These are phyloP conservation scores for Globisporangium canariense DNA, from an alignment of 352 stramenopile species.

Conservation along the genomic window DNA sequence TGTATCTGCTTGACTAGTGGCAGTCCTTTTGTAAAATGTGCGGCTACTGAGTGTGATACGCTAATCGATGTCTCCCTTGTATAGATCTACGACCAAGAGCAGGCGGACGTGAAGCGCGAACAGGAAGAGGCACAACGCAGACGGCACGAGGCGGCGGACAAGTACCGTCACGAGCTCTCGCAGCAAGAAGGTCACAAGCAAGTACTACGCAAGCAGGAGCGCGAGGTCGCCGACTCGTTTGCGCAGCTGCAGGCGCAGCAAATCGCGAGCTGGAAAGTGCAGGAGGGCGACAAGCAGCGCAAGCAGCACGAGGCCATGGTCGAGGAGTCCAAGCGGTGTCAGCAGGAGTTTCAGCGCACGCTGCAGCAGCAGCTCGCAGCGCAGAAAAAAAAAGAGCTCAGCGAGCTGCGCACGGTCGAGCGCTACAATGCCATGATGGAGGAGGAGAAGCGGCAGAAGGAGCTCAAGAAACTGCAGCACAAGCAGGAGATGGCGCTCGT, in stretches of 20 bases:
- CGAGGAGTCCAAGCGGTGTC: constrained; percentile 38
- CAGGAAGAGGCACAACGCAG: constrained; percentile 41
- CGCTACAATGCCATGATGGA: constrained; percentile 40
- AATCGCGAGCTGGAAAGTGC: constrained; percentile 36
- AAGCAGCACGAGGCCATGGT: constrained; percentile 28
- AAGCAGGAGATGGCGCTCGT: constrained; percentile 42
- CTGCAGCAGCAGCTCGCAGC: constrained; percentile 31
- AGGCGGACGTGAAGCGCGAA: constrained; percentile 48
- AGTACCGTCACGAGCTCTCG: constrained; percentile 38
- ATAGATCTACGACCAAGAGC: constrained; percentile 60
- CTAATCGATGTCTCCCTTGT: background rate
- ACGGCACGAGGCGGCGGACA: constrained; percentile 31
- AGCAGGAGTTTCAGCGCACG: constrained; percentile 39
- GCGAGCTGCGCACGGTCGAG: constrained; percentile 42
- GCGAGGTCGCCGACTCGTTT: constrained; percentile 31
- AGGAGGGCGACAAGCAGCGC: constrained; percentile 33
- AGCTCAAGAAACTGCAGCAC: constrained; percentile 40
- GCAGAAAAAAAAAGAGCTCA: constrained; percentile 37
- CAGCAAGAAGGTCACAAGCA: constrained; percentile 45
- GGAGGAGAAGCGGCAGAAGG: constrained; percentile 41
- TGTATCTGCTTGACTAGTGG: background rate
- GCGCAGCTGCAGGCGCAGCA: constrained; percentile 36
- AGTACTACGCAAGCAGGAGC: constrained; percentile 23
- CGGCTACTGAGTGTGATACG: background rate
- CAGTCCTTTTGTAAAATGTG: background rate